Evolutionary conservation across 257 asterid genomes (phyloP), one percentile per base, ranked within the genome.

Genomic region (Ligustrum vulgare): DNA sequence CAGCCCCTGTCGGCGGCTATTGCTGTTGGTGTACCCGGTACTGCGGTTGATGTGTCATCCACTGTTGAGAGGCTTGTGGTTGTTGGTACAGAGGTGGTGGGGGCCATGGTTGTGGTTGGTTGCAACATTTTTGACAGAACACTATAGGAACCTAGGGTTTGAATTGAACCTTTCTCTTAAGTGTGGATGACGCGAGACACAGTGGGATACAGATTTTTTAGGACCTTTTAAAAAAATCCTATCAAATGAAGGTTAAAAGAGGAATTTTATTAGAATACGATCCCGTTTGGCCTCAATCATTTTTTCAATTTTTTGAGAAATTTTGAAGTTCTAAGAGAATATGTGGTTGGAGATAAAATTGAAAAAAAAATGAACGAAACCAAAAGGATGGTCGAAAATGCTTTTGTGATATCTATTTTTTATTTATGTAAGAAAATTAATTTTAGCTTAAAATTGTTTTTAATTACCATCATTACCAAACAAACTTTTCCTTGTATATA

Each of bases 11-110:
- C 16, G 91, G 75, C 20, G 85, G 83, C 70, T 77, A 91, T n/a
- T 84, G 96, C 45, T 83, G 87, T 45, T 88, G 89, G 3, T 92
- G 92, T 72, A 82, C 80, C 78, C 84, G 93, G 80, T 91, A 85
- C 65, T 84, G 89, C 8, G 83, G 84, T 69, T 82, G 83, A 45
- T 74, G 83, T 39, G 75, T 81, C 87, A 86, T 82, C 97, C 93
- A 89, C 72, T 80, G 97, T 68, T 82, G 96, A 58, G 81, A 5
- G 28, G 8, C 64, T 56, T 56, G 67, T 60, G 67, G 67, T 23
- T 60, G 67, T 25, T 84, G 94, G 88, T 87, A 90, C 15, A 83
- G 90, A 43, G 83, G 85, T 20, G 79, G 89, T 4, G 86, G 86
- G 86, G 16, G 80, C 86, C 87, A 83, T 86, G 71, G 86, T 71